phyloP scores from a whole-genome alignment of 2,329 filamentous ascomycete genomes.

The Paracoccidioides brasiliensis region DNA sequence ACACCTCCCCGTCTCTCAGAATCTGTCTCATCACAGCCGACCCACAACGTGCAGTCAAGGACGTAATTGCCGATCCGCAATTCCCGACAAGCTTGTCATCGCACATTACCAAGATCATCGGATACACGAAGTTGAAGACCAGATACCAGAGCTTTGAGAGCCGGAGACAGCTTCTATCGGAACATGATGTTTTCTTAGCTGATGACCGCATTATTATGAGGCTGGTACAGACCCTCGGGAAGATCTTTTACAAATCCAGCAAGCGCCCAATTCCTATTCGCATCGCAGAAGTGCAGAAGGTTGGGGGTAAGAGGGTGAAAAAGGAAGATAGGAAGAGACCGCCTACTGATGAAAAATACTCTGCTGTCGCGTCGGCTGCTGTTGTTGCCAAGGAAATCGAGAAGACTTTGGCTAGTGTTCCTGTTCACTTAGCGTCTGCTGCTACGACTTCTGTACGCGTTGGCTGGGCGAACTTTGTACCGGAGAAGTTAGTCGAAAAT shows the following conservation, averaged over 20 bases:
- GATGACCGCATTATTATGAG: conserved; percentile 68
- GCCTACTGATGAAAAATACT: conserved; percentile 33
- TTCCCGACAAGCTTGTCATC: conserved; percentile 55
- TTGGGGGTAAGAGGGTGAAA: conserved; percentile 47
- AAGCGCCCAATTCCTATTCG: conserved; percentile 81
- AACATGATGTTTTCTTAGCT: conserved; percentile 88
- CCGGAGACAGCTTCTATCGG: conserved; percentile 64
- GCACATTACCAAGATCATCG: conserved; percentile 64
- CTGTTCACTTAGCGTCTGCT: conserved; percentile 65
- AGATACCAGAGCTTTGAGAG: conserved; percentile 86
- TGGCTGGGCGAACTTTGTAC: conserved; percentile 58
- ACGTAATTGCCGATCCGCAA: conserved; percentile 61
- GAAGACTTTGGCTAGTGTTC: conserved; percentile 60
- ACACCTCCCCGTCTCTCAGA: conserved; percentile 50
- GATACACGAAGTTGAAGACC: conserved; percentile 70
- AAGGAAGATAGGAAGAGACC: conserved; percentile 38
- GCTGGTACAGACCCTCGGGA: conserved; percentile 69
- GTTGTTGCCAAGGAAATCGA: conserved; percentile 71
- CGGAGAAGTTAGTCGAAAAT: conserved; percentile 70
- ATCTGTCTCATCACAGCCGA: conserved; percentile 80
- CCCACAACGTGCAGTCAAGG: conserved; percentile 77
- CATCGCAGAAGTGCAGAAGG: conserved; percentile 52
- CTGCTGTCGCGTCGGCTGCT: conserved; percentile 43
- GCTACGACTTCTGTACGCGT: conserved; percentile 71
- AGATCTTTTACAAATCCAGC: conserved; percentile 77